These are phyloP conservation scores for Chlorella sp. DNA, from an alignment of 139 green algal genomes.

Conservation along the genomic window DNA sequence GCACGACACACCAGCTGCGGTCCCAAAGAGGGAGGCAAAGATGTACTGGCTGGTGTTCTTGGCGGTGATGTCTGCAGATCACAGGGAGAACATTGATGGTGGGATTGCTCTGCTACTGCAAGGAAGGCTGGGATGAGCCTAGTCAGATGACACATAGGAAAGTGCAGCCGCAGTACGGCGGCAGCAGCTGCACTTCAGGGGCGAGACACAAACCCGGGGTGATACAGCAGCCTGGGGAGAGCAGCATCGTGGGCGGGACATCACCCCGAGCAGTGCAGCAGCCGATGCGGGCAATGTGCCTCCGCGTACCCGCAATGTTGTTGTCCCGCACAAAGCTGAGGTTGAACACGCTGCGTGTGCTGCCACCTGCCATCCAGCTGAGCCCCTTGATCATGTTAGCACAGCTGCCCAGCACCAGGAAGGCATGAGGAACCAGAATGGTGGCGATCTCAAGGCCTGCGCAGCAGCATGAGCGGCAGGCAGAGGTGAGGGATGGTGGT, in stretches of 20 bases:
- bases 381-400: slow-evolving; percentile 66
- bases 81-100: too few relatives aligned
- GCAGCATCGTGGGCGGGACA: too few relatives aligned
- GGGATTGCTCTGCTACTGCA: too few relatives aligned
- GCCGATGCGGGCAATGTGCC: too few relatives aligned
- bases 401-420: slow-evolving; percentile 49
- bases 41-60: slow-evolving; percentile 66
- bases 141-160: too few relatives aligned
- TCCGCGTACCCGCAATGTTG: slow-evolving; percentile 73
- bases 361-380: slow-evolving; percentile 61
- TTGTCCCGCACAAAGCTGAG: slow-evolving; percentile 54
- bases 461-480: slow-evolving; percentile 31
- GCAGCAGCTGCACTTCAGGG: too few relatives aligned
- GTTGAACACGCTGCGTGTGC: slow-evolving; percentile 64
- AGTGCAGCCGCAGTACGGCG: too few relatives aligned
- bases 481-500: slow-evolving; percentile 43
- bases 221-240: too few relatives aligned
- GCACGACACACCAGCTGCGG: slow-evolving; percentile 23
- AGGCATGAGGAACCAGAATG: slow-evolving; percentile 42
- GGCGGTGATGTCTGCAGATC: slow-evolving; percentile 44
- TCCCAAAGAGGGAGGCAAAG: slow-evolving; percentile 56
- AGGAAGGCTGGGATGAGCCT: too few relatives aligned
- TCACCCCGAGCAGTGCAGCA: too few relatives aligned
- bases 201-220: too few relatives aligned
- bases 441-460: slow-evolving; percentile 54